Percentiles rank a stretch among this genome's conserved stretches.
These are phyloP conservation scores for Paraconiothyrium brasiliense DNA, from an alignment of 2,329 filamentous ascomycete genomes.

Conservation along the genomic window DNA sequence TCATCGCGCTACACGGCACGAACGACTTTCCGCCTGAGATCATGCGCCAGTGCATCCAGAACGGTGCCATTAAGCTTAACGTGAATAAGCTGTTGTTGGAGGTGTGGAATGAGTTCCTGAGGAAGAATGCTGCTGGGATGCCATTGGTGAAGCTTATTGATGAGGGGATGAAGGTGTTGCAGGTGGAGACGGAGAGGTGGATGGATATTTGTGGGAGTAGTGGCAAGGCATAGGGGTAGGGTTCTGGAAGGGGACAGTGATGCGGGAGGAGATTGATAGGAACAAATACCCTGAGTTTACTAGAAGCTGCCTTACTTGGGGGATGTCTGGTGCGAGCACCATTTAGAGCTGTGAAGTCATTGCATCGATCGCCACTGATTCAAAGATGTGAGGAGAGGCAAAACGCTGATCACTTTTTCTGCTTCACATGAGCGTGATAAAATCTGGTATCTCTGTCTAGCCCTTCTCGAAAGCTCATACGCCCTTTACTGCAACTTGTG, in stretches of 20 bases:
- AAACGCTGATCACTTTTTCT: no score
- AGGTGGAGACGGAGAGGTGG: slow-evolving; percentile 57
- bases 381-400: no score
- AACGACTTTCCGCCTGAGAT: slow-evolving; percentile 63
- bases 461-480: no score
- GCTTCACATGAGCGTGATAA: no score
- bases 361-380: no score
- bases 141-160: slow-evolving; percentile 54
- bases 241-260: not conserved
- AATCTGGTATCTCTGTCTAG: no score
- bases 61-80: slow-evolving; percentile 66
- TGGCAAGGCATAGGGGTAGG: slow-evolving; percentile 50
- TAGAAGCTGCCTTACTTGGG: no score
- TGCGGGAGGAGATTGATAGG: not conserved
- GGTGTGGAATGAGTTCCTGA: slow-evolving; percentile 55
- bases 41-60: slow-evolving; percentile 61
- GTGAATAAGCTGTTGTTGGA: slow-evolving; percentile 65
- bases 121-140: slow-evolving; percentile 48
- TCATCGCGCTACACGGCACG: slow-evolving; percentile 66
- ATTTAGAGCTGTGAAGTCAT: no score
- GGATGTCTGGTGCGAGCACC: no score
- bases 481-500: no score
- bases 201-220: slow-evolving; percentile 60
- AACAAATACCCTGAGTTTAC: not conserved
- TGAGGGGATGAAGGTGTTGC: slow-evolving; percentile 55